phyloP scores from a whole-genome alignment of 805 yeast genomes.

The Debaryomyces maramus region DNA sequence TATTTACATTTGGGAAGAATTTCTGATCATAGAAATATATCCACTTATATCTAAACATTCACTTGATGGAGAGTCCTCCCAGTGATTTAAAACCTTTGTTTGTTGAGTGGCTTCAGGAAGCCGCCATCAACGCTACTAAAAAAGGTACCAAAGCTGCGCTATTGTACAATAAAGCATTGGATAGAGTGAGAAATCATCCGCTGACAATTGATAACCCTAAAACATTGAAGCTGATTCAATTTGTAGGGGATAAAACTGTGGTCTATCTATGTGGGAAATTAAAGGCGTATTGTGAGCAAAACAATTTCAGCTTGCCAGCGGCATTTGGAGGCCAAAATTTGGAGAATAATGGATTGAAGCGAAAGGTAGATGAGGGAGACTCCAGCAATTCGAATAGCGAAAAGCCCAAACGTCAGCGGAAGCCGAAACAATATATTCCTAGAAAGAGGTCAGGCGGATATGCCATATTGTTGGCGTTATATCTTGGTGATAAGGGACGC shows the following conservation, averaged over 20 bases:
- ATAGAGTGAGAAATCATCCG: constrained; percentile 46
- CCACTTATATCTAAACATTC: background rate
- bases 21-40: background rate
- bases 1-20: background rate
- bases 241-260: constrained; percentile 72
- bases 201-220: constrained; percentile 52
- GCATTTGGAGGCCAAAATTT: constrained; percentile 17
- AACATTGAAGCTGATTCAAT: constrained; percentile 59
- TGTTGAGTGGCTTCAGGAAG: constrained; percentile 58
- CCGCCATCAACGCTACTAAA: constrained; percentile 43
- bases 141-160: constrained; percentile 53
- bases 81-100: constrained; percentile 52
- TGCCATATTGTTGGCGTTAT: constrained; percentile 68
- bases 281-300: constrained; percentile 53
- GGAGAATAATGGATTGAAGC: constrained; percentile 7
- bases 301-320: constrained; percentile 48
- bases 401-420: constrained; percentile 16
- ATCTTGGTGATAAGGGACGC: constrained; percentile 45
- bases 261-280: constrained; percentile 48
- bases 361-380: background rate
- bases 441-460: constrained; percentile 78
- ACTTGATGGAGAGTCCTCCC: background rate
- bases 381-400: constrained; percentile 11
- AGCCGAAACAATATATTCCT: constrained; percentile 58
- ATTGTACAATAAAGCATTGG: constrained; percentile 58